phyloP scores from a whole-genome alignment of 768 basidiomycete species.

The Mycena rebaudengoi region DNA sequence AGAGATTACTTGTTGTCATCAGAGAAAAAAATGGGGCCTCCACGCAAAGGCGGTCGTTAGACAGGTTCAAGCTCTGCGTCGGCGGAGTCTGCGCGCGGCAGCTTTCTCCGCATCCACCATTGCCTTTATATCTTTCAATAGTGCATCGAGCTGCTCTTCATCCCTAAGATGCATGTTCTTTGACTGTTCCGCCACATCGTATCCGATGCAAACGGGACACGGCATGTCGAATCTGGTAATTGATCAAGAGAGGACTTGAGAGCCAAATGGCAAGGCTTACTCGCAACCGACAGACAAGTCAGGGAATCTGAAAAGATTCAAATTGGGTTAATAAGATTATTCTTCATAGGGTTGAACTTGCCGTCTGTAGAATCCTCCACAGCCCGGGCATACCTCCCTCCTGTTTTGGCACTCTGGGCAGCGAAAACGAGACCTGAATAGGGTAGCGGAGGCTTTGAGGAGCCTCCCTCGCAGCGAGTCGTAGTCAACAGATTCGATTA shows the following conservation, averaged over 20 bases:
- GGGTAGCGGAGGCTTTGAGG: constrained; percentile 1
- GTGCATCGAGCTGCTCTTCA: not conserved
- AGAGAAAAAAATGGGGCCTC: too few relatives aligned
- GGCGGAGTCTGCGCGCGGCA: too few relatives aligned
- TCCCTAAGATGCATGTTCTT: constrained; percentile 9
- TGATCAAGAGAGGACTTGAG: too few relatives aligned
- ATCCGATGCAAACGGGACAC: constrained; percentile 18
- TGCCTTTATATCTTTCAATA: constrained; percentile 10
- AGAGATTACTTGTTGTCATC: too few relatives aligned
- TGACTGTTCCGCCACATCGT: not conserved
- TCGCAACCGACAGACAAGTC: constrained; percentile 3
- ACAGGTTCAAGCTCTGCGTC: too few relatives aligned
- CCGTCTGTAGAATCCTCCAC: not conserved
- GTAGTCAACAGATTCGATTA: not conserved
- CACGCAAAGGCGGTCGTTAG: too few relatives aligned
- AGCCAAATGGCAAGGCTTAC: not conserved
- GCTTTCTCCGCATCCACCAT: constrained; percentile 12
- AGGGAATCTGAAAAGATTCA: not conserved
- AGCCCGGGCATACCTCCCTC: constrained; percentile 13
- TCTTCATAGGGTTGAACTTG: not conserved
- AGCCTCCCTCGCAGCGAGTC: constrained; percentile 8
- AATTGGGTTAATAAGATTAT: not conserved
- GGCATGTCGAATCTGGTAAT: constrained; percentile 9
- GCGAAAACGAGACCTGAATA: constrained; percentile 1
- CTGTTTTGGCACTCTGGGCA: constrained; percentile 17